phyloP scores from a whole-genome alignment of 2,329 filamentous ascomycete species.

The Phialophora chinensis region DNA sequence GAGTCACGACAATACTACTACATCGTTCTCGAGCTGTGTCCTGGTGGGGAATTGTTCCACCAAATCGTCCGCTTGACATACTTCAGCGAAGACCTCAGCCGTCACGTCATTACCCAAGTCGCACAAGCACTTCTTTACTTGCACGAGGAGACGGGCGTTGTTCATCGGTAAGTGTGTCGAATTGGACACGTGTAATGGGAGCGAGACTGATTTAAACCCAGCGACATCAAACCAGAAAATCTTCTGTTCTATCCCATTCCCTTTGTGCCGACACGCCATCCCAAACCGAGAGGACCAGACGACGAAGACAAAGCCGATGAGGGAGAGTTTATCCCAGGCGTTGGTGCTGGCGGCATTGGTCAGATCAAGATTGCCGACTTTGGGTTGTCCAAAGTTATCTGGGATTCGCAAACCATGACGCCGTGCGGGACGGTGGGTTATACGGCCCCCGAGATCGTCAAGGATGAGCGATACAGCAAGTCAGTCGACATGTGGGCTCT shows the following conservation, averaged over 20 bases:
- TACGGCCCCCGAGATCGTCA: conserved; percentile 99
- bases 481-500: conserved; percentile 99
- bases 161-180: conserved; percentile 77
- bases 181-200: not conserved
- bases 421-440: conserved; percentile 99
- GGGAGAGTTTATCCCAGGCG: conserved; percentile 83
- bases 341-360: conserved; percentile 88
- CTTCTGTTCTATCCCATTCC: conserved; percentile 89
- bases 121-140: conserved; percentile 93
- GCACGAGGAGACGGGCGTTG: conserved; percentile 92
- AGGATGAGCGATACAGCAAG: conserved; percentile 98
- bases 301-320: conserved; percentile 98
- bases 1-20: conserved; percentile 97
- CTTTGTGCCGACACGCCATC: conserved; percentile 77
- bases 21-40: conserved; percentile 92
- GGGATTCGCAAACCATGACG: conserved; percentile 98
- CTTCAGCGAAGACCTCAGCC: conserved; percentile 93
- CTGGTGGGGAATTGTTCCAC: conserved; percentile 95
- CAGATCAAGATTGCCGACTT: conserved; percentile 98
- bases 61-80: conserved; percentile 98
- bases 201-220: conserved; percentile 47
- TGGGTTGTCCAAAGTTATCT: conserved; percentile 95
- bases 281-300: conserved; percentile 80
- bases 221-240: conserved; percentile 97
- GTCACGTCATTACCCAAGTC: conserved; percentile 93